These are phyloP conservation scores for Aphanomyces invadans DNA, from an alignment of 352 stramenopile genomes.

Conservation along the genomic window DNA sequence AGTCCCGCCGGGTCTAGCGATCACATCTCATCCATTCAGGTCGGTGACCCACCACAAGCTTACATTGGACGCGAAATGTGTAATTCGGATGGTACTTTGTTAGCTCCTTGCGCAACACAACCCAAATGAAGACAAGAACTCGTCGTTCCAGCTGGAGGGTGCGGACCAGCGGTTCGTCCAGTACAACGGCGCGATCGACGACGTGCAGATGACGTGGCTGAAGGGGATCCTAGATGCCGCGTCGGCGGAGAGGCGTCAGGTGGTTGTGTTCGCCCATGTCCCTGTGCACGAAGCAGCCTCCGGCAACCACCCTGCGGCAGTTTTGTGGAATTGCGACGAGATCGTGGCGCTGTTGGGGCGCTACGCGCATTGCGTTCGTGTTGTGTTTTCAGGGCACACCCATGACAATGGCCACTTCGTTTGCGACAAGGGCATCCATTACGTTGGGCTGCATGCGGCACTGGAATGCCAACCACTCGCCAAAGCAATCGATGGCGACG, in stretches of 20 bases:
- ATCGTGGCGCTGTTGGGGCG: conserved; percentile 42
- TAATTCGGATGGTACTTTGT: too few species aligned
- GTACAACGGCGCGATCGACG: conserved; percentile 68
- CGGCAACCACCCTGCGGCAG: conserved; percentile 21
- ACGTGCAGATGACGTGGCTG: conserved; percentile 53
- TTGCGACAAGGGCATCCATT: conserved; percentile 45
- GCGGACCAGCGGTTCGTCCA: conserved; percentile 52
- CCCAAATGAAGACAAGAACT: conserved; percentile 71
- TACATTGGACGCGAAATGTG: not conserved
- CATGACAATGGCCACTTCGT: conserved; percentile 48
- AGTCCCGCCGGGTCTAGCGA: conserved; percentile 39
- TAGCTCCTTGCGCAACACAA: conserved; percentile 41
- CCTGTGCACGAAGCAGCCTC: conserved; percentile 38
- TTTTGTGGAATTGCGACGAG: conserved; percentile 78
- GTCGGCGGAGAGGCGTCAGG: conserved; percentile 31
- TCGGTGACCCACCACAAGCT: not conserved
- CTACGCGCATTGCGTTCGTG: conserved; percentile 38
- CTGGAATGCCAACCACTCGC: conserved; percentile 49
- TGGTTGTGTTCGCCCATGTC: conserved; percentile 69
- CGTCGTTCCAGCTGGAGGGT: conserved; percentile 40
- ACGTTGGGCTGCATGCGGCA: conserved; percentile 56
- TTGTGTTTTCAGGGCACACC: conserved; percentile 63
- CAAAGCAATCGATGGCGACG: too few species aligned
- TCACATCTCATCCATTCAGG: conserved; percentile 32
- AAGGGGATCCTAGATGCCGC: conserved; percentile 32